phyloP scores from a whole-genome alignment of 257 asterid genomes.

The Rehmannia glutinosa region DNA sequence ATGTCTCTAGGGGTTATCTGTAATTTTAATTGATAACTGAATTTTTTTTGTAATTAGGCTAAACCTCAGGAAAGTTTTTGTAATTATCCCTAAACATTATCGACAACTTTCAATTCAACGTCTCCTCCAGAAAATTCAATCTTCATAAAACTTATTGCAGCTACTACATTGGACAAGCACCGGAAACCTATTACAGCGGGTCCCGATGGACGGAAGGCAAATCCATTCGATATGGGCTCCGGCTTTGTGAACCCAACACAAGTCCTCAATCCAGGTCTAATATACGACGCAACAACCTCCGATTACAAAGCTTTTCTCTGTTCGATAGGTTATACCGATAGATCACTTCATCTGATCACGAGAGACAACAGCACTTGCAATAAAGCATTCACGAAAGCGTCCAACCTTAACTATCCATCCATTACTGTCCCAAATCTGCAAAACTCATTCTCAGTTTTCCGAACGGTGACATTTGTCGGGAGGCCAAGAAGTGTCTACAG shows the following conservation, averaged over 20 bases:
- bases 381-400: conserved; percentile 42
- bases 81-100: no score
- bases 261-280: conserved; percentile 77
- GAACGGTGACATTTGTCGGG: conserved; percentile 90
- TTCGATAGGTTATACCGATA: conserved; percentile 72
- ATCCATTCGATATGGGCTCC: conserved; percentile 75
- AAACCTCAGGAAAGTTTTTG: no score
- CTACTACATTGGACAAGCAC: conserved; percentile 61
- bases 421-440: conserved; percentile 59
- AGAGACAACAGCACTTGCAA: conserved; percentile 75
- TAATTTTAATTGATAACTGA: no score
- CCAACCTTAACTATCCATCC: conserved; percentile 82
- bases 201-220: conserved; percentile 66
- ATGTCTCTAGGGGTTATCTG: no score
- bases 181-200: conserved; percentile 62
- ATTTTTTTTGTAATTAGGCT: no score
- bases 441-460: conserved; percentile 36
- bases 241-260: conserved; percentile 69
- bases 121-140: conserved; percentile 8
- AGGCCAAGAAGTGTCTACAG: conserved; percentile 42
- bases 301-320: conserved; percentile 81
- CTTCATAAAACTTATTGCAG: conserved; percentile 41
- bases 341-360: conserved; percentile 62
- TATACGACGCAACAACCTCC: conserved; percentile 60
- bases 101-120: no score